Evolutionary conservation across 2,329 filamentous ascomycete species (phyloP).

Genomic region (Penicillium sp.): DNA sequence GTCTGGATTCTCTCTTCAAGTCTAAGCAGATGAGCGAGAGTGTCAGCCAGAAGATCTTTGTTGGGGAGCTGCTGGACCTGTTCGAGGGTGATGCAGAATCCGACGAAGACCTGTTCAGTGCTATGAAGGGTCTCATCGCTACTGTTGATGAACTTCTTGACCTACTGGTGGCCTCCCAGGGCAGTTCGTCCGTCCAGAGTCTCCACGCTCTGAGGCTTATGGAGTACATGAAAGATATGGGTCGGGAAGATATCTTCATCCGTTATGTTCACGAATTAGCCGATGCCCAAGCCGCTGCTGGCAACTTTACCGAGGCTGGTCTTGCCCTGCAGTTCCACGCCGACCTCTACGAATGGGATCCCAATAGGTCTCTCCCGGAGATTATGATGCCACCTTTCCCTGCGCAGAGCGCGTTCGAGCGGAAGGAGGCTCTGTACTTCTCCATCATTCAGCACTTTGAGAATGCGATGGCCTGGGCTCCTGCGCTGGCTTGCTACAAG

Average conservation of each 20-base stretch:
- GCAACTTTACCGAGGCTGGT: constrained; percentile 81
- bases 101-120: constrained; percentile 68
- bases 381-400: constrained; percentile 72
- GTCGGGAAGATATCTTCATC: constrained; percentile 94
- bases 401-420: constrained; percentile 79
- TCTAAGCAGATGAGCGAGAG: constrained; percentile 80
- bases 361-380: constrained; percentile 59
- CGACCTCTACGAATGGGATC: constrained; percentile 88
- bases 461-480: constrained; percentile 88
- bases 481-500: constrained; percentile 79
- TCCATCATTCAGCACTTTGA: constrained; percentile 94
- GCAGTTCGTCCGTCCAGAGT: constrained; percentile 67
- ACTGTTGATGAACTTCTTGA: constrained; percentile 89
- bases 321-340: constrained; percentile 85
- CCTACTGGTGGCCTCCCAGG: constrained; percentile 82
- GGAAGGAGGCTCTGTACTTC: constrained; percentile 88
- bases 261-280: constrained; percentile 92
- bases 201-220: constrained; percentile 86
- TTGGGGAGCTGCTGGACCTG: constrained; percentile 73
- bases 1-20: constrained; percentile 84
- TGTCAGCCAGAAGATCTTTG: constrained; percentile 86
- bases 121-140: constrained; percentile 70
- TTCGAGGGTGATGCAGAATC: constrained; percentile 67
- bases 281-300: constrained; percentile 65
- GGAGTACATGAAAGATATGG: constrained; percentile 95